Conservation (phyloP, 257 asterid species). For the Eucommia ulmoides region DNA sequence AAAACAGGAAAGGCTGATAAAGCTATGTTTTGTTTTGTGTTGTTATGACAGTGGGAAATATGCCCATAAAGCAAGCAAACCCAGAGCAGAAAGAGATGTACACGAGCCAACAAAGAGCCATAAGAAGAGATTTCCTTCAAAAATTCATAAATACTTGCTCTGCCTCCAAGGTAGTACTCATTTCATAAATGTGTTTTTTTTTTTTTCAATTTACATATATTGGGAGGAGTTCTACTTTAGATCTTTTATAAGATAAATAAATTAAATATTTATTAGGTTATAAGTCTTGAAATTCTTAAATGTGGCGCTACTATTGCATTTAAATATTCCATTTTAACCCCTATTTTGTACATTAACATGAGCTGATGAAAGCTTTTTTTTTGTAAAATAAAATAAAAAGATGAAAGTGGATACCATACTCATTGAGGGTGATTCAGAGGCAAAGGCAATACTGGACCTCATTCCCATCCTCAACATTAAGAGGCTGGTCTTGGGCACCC, state of each 20-base stretch:
- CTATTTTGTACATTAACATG: too few species aligned
- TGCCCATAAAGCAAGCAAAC: slow-evolving; percentile 49
- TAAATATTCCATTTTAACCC: too few species aligned
- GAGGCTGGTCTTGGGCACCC: slow-evolving; percentile 44
- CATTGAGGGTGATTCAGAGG: slow-evolving; percentile 65
- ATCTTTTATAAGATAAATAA: too few species aligned
- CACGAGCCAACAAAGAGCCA: slow-evolving; percentile 35
- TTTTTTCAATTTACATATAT: too few species aligned
- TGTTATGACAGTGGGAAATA: slow-evolving; percentile 43
- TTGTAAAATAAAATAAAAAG: slow-evolving; percentile 20
- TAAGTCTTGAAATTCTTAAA: too few species aligned
- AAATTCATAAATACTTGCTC: slow-evolving; percentile 38
- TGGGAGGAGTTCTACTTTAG: too few species aligned
- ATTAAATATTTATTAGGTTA: too few species aligned
- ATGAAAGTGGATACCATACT: slow-evolving; percentile 62
- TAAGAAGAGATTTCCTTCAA: slow-evolving; percentile 42
- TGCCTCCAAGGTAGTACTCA: slow-evolving; percentile 47
- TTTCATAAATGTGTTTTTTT: too few species aligned
- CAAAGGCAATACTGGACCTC: slow-evolving; percentile 62
- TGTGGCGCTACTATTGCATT: too few species aligned
- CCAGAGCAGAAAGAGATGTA: slow-evolving; percentile 36
- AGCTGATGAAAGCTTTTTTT: too few species aligned
- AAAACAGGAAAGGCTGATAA: too few species aligned
- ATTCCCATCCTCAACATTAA: slow-evolving; percentile 64
- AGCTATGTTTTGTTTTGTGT: background rate